phyloP scores from a whole-genome alignment of 1,139 yeast genomes.

The Yamadazyma friedrichii region DNA sequence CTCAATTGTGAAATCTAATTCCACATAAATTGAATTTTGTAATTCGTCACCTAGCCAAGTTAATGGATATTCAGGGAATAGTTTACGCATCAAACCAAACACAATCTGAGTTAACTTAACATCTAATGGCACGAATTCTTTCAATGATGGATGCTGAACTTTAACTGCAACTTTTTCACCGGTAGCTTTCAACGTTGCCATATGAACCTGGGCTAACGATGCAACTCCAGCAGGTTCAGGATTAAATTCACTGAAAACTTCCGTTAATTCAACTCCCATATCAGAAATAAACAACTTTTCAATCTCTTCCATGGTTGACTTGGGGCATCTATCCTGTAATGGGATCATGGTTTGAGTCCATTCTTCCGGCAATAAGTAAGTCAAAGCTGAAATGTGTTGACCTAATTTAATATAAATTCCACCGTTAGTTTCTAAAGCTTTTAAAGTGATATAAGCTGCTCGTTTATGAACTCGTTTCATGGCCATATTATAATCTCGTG shows the following conservation, averaged over 20 bases:
- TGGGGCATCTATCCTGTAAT: constrained; percentile 87
- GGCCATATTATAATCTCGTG: constrained; percentile 53
- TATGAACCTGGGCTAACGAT: constrained; percentile 92
- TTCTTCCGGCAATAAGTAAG: constrained; percentile 84
- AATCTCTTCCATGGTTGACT: constrained; percentile 70
- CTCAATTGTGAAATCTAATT: constrained; percentile 83
- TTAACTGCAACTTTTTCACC: constrained; percentile 89
- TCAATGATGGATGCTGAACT: constrained; percentile 87
- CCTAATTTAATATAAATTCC: constrained; percentile 94
- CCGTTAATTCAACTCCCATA: constrained; percentile 61
- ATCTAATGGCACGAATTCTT: constrained; percentile 89
- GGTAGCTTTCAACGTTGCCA: constrained; percentile 57
- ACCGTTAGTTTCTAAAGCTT: constrained; percentile 81
- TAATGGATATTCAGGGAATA: constrained; percentile 91
- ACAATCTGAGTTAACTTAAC: constrained; percentile 74
- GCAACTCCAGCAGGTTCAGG: constrained; percentile 89
- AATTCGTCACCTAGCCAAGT: constrained; percentile 94
- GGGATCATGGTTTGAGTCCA: constrained; percentile 97
- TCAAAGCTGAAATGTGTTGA: constrained; percentile 89
- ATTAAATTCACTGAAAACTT: constrained; percentile 65
- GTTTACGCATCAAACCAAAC: constrained; percentile 67
- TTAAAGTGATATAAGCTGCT: constrained; percentile 78
- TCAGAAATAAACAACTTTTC: constrained; percentile 65
- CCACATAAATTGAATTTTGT: constrained; percentile 81
- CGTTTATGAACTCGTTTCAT: constrained; percentile 58